Conservation (phyloP, 306 rosid species). For the Fragaria iinumae region DNA sequence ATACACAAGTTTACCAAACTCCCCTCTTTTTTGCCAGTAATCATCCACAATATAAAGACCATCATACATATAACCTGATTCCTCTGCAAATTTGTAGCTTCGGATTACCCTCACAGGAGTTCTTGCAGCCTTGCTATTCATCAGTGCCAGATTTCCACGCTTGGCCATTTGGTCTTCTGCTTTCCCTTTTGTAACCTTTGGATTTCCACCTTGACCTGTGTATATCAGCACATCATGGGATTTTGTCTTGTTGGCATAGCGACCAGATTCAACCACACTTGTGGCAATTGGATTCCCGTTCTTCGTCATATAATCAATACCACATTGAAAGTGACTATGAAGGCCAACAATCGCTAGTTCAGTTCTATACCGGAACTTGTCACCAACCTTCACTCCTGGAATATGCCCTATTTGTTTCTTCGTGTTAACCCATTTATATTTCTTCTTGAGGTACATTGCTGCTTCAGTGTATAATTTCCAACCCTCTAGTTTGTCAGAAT, state of each 20-base stretch:
- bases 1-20: slow-evolving; percentile 36
- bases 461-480: neutral
- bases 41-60: slow-evolving; percentile 38
- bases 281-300: slow-evolving; percentile 29
- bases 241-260: slow-evolving; percentile 22
- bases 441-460: neutral
- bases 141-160: slow-evolving; percentile 46
- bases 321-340: slow-evolving; percentile 21
- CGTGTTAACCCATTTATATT: slow-evolving; percentile 17
- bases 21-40: slow-evolving; percentile 26
- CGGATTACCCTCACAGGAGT: slow-evolving; percentile 42
- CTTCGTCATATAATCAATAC: slow-evolving; percentile 40
- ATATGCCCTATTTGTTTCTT: slow-evolving; percentile 28
- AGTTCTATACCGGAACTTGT: slow-evolving; percentile 26
- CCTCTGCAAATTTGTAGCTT: neutral
- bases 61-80: slow-evolving; percentile 17
- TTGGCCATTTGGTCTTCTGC: slow-evolving; percentile 35
- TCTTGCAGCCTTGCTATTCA: slow-evolving; percentile 31
- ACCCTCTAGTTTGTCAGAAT: neutral
- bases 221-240: slow-evolving; percentile 26
- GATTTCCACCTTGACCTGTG: slow-evolving; percentile 46
- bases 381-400: slow-evolving; percentile 45
- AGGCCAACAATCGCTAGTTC: slow-evolving; percentile 47
- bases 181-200: neutral
- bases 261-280: slow-evolving; percentile 35